Evolutionary conservation across 2,329 filamentous ascomycete genomes (phyloP), one percentile per base, ranked within the genome.

Genomic region (Penicillium sp.): DNA sequence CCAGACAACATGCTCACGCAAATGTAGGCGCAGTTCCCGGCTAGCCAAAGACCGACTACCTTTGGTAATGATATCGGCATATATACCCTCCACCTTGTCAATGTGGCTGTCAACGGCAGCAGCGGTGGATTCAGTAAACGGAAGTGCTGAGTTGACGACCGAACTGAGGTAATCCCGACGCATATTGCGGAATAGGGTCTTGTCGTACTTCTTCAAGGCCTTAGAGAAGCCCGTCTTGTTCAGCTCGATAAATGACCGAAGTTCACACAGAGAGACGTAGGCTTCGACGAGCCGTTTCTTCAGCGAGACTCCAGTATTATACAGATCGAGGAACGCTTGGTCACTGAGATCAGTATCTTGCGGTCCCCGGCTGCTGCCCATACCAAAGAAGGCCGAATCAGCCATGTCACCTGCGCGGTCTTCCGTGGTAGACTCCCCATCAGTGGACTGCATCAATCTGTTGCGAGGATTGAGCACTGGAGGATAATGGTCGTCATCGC

Each of bases 141-240:
- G 88, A 63, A 94, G 90, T 0, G 92, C 89, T 1, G 86, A 79
- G 51, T 89, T 84, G 46, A 99, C 91, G 29, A 83, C 80, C 26
- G 84, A 76, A 49, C 84, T 81, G 72, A 97, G 85, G 70, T 96
- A 99, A 39, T 81, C 78, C 12, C 83, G 78, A 60, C 93, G 91
- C 49, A 97, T 78, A 62, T 87, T 87, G 59, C 87, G 87, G 71
- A 97, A 88, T 51, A 96, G 76, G 51, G 89, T 97, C 79, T 99
- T 99, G 80, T 99, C 94, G 67, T 94, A 99, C 73, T 99, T 99
- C 76, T 99, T 99, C 61, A 97, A 77, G 0, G 96, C 92, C 75
- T 99, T 99, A 66, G 87, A 85, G 75, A 99, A 99, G 10, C 94
- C 94, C 0, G 94, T 99, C 74, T 89, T 89, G 80, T 99, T 99